Base-by-base conservation (phyloP, 2,329 filamentous ascomycete genomes). In the Cladophialophora immunda region DNA sequence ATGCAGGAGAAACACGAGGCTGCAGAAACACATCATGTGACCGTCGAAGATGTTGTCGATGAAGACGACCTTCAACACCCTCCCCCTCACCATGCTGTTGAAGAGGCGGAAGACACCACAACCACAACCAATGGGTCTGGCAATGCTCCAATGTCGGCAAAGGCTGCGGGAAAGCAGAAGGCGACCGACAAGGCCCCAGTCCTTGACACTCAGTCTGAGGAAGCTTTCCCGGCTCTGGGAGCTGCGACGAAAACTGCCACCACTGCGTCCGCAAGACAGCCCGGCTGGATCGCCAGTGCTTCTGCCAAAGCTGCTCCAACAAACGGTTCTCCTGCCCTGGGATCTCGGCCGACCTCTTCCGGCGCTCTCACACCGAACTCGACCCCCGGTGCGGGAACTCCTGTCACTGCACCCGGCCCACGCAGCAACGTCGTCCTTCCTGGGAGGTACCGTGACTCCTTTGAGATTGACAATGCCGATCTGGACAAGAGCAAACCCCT, bases 221-320 rank as follows among this genome's bases (percentile, higher is more conserved):
- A 98, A 80, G 84, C 92, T 67, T 99, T 99, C 85, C 95, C 95
- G n/a, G 90, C 94, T 73, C 87, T 99, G 55, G 94, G 94, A 62
- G 85, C 87, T 69, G 86, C 80, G 6, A 83, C 88, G 61, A 94
- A 93, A 80, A 79, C 86, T 69, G 84, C 88, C 65, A 86, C 87
- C 54, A 89, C 92, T 72, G 97, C 94, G 93, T 91, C 91, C 70
- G 87, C 86, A 38, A 92, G 90, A 81, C 89, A 85, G 77, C 82
- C 84, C 66, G 80, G 83, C 27, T 80, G 81, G 52, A 77, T 84
- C 62, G 78, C 77, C 58, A 83, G 82, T 71, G 78, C 79, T 45
- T 75, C 79, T 67, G 81, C 81, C 70, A 84, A 80, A 62, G 73
- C 81, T 56, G 74, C 79, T 30, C 57, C 64, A 19, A 38, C 64